phyloP scores from a whole-genome alignment of 192 early-diverging fungal species.

The Neocallimastix lanati region DNA sequence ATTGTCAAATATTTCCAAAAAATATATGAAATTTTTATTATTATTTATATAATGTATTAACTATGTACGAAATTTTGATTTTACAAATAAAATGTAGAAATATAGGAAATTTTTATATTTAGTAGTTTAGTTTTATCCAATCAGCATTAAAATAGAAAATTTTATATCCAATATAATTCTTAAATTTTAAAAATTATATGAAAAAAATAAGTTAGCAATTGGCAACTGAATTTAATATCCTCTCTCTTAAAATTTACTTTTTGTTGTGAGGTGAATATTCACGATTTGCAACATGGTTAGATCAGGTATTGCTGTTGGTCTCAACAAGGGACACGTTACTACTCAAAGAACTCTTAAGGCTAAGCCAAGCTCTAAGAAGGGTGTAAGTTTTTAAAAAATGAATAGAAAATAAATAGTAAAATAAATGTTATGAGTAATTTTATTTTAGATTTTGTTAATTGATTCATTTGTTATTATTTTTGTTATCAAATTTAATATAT shows the following conservation, averaged over 20 bases:
- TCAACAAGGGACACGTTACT: slow-evolving; percentile 86
- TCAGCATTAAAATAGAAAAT: background rate
- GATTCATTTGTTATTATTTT: too few relatives aligned
- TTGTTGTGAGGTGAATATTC: background rate
- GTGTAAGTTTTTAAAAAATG: slow-evolving; percentile 34
- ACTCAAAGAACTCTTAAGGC: slow-evolving; percentile 45
- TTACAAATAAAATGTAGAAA: too few relatives aligned
- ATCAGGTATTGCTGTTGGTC: slow-evolving; percentile 73
- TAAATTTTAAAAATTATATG: background rate
- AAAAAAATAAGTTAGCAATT: background rate
- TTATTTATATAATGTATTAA: too few relatives aligned
- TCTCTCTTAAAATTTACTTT: background rate
- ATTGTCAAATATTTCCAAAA: too few relatives aligned
- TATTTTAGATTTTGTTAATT: too few relatives aligned
- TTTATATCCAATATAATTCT: background rate
- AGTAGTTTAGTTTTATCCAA: background rate
- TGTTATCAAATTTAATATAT: too few relatives aligned
- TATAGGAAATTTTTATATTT: background rate
- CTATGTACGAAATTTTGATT: too few relatives aligned
- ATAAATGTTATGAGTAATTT: too few relatives aligned
- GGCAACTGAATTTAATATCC: background rate
- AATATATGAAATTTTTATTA: too few relatives aligned
- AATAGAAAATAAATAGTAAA: background rate
- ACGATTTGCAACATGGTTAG: slow-evolving; percentile 12
- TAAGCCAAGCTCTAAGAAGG: slow-evolving; percentile 64